These are phyloP conservation scores for Tothia fuscella DNA, from an alignment of 2,329 filamentous ascomycete species.

Conservation along the genomic window DNA sequence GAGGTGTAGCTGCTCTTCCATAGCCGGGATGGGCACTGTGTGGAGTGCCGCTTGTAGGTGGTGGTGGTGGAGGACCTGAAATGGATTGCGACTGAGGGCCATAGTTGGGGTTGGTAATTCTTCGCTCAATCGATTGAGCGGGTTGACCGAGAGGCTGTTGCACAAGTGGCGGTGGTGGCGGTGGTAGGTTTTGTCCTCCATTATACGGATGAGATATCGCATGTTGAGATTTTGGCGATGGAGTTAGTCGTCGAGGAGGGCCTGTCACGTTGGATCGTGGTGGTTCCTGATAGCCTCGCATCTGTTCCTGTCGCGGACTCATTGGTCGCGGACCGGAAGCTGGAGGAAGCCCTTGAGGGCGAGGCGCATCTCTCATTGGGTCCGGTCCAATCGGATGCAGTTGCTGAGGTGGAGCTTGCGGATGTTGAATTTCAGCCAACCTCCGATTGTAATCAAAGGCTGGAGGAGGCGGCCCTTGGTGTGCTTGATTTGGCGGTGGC, in stretches of 20 bases:
- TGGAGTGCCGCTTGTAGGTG: constrained; percentile 43
- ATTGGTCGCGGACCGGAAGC: constrained; percentile 43
- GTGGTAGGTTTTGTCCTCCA: constrained; percentile 17
- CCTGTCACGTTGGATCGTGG: constrained; percentile 41
- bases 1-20: constrained; percentile 64
- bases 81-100: constrained; percentile 29
- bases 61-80: too few relatives aligned
- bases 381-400: constrained; percentile 53
- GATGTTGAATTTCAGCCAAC: constrained; percentile 64
- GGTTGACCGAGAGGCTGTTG: constrained; percentile 30
- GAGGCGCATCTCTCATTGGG: constrained; percentile 63
- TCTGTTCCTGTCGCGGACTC: constrained; percentile 56
- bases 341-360: constrained; percentile 53
- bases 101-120: constrained; percentile 36
- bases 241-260: constrained; percentile 37
- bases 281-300: constrained; percentile 56
- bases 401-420: constrained; percentile 53
- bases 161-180: constrained; percentile 33
- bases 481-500: constrained; percentile 48
- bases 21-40: constrained; percentile 45
- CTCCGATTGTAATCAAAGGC: constrained; percentile 50
- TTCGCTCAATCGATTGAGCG: constrained; percentile 37
- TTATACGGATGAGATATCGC: constrained; percentile 42
- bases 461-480: constrained; percentile 51
- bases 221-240: constrained; percentile 47